Base-by-base conservation (phyloP, 2,329 filamentous ascomycete genomes). In the Aureobasidium uvarum region DNA sequence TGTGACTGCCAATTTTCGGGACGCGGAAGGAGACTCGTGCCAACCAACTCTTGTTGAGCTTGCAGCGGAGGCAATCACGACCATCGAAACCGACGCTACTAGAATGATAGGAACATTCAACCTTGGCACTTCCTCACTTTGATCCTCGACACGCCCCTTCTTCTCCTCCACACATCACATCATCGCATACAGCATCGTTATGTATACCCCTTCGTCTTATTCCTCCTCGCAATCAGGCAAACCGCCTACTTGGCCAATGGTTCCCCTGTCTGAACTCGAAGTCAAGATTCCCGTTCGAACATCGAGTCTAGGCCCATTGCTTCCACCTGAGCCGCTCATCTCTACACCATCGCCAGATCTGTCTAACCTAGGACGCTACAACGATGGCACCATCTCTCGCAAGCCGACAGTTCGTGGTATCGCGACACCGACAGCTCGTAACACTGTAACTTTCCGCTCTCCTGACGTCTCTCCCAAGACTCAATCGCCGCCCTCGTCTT, bases 181-280 rank as follows among this genome's bases (percentile, higher is more conserved):
- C 36, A 39, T 25, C 52, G 25, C n/a, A 55, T 55, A 28, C 52
- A 55, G 33, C 36, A 39, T 55, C 52, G n/a, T 23, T 39, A 39
- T 41, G 33, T 55, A 41, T 55, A 39, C 33, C 10, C 36, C 52
- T 41, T 55, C 36, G 33, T 55, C 36, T 25, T 55, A 55, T 55
- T 33, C 64, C 67, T 7, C 66, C 68, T 10, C 69, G 62, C 52
- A 71, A 70, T 33, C 60, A 18, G 25, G 38, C 20, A 65, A 59
- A 43, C 45, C 63, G 14, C 63, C 63, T 18, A 65, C 52, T 5
- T 65, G 52, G 52, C 63, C 63, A 20, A 43, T 65, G 63, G 52
- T 65, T 1, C 63, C 63, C 6, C 20, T 65, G 11, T 56, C 51
- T 6, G 62, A 65, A 18, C 6, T 55, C n/a, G 62, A 65, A 6